Evolutionary conservation across 2,329 filamentous ascomycete species (phyloP).

Genomic region (Fusarium pilosicola): DNA sequence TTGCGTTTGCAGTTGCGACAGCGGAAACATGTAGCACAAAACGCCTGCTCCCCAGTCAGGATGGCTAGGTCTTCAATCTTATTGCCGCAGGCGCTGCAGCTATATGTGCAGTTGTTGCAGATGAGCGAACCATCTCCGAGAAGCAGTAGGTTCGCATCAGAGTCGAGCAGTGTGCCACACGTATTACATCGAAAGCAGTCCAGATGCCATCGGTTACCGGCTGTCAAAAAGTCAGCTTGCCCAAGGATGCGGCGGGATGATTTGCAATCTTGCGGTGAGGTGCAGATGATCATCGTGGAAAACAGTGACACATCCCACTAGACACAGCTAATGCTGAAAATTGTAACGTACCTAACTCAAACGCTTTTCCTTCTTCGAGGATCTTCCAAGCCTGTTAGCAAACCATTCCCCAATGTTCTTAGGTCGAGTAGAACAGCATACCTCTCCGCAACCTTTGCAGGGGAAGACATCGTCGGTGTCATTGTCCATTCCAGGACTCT

Average conservation of each 20-base stretch:
- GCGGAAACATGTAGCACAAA: constrained; percentile 95
- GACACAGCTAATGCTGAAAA: background rate
- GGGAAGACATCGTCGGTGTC: constrained; percentile 87
- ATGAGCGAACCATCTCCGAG: constrained; percentile 98
- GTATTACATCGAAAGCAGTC: constrained; percentile 99
- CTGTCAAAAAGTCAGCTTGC: constrained; percentile 59
- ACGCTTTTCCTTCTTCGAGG: constrained; percentile 97
- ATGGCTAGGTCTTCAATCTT: constrained; percentile 99
- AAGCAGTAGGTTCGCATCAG: constrained; percentile 95
- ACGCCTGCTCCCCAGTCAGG: constrained; percentile 96
- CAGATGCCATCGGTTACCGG: constrained; percentile 97
- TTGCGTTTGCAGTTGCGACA: constrained; percentile 99
- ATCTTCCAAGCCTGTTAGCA: constrained; percentile 67
- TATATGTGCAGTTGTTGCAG: constrained; percentile 99
- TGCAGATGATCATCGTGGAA: constrained; percentile 1
- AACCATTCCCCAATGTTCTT: background rate
- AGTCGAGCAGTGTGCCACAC: constrained; percentile 94
- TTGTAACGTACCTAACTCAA: constrained; percentile 83
- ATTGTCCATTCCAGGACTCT: constrained; percentile 71
- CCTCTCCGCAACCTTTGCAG: constrained; percentile 94
- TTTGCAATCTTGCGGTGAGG: constrained; percentile 25
- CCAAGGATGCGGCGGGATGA: background rate
- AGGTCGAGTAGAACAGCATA: constrained; percentile 53
- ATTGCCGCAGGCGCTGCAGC: constrained; percentile 94
- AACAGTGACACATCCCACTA: background rate